Percentiles rank a stretch among this genome's conserved stretches.
phyloP scores from a whole-genome alignment of 495 filamentous ascomycete genomes.

The Hyaloscypha bicolor region DNA sequence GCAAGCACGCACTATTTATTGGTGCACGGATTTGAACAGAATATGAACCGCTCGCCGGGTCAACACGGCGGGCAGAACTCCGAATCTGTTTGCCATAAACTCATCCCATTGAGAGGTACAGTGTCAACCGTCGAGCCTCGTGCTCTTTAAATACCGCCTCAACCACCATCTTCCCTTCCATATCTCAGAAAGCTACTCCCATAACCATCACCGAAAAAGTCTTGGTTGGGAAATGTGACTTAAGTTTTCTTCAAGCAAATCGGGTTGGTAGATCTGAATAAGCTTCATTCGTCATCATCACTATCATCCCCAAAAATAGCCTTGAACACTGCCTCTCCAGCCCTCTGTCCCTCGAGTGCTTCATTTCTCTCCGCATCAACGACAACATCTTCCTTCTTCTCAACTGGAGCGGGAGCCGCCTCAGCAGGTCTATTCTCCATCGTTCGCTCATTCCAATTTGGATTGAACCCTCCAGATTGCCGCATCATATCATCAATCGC shows the following conservation, averaged over 20 bases:
- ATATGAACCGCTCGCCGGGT: too few relatives aligned
- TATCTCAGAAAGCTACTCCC: too few relatives aligned
- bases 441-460: constrained; percentile 17
- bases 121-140: too few relatives aligned
- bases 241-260: neutral
- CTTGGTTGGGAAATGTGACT: too few relatives aligned
- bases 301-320: constrained; percentile 91
- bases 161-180: too few relatives aligned
- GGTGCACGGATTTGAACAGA: too few relatives aligned
- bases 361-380: constrained; percentile 83
- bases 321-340: constrained; percentile 88
- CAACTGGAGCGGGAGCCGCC: neutral
- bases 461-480: constrained; percentile 34
- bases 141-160: too few relatives aligned
- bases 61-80: too few relatives aligned
- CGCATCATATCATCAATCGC: constrained; percentile 58
- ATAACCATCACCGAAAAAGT: too few relatives aligned
- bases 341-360: constrained; percentile 78
- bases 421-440: constrained; percentile 3
- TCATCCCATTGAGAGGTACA: too few relatives aligned
- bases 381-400: constrained; percentile 35
- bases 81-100: too few relatives aligned
- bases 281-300: constrained; percentile 63
- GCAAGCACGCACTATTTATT: too few relatives aligned
- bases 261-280: neutral